Conservation (phyloP, 2,329 filamentous ascomycete species). For the Talaromyces sp. region DNA sequence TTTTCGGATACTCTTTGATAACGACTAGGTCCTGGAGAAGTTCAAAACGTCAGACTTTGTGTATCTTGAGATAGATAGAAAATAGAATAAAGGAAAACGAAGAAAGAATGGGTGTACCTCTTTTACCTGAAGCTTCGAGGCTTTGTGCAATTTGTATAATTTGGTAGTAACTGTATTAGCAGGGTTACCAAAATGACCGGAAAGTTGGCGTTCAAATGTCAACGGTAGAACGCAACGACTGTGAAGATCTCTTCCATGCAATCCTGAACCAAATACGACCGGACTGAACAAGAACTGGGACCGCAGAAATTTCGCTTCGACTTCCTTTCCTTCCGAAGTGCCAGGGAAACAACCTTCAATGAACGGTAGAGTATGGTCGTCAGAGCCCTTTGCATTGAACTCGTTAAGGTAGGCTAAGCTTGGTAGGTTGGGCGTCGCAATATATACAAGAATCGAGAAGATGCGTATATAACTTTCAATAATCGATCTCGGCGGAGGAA, state of each 20-base stretch:
- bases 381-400: background rate
- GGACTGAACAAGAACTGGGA: background rate
- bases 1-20: slow-evolving; percentile 9
- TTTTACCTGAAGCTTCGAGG: background rate
- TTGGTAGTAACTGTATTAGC: background rate
- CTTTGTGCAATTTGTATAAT: background rate
- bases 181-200: background rate
- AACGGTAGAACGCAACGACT: background rate
- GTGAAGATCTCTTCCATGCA: background rate
- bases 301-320: background rate
- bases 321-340: background rate
- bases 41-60: background rate
- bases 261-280: background rate
- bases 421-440: background rate
- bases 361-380: background rate
- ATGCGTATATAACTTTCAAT: background rate
- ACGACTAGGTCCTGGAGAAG: background rate
- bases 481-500: background rate
- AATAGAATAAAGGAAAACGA: background rate
- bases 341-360: background rate
- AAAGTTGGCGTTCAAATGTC: background rate
- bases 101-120: background rate
- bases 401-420: background rate
- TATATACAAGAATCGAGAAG: background rate
- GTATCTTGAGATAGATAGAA: background rate